phyloP scores from a whole-genome alignment of 805 yeast species.

The Hanseniaspora taiwanica region DNA sequence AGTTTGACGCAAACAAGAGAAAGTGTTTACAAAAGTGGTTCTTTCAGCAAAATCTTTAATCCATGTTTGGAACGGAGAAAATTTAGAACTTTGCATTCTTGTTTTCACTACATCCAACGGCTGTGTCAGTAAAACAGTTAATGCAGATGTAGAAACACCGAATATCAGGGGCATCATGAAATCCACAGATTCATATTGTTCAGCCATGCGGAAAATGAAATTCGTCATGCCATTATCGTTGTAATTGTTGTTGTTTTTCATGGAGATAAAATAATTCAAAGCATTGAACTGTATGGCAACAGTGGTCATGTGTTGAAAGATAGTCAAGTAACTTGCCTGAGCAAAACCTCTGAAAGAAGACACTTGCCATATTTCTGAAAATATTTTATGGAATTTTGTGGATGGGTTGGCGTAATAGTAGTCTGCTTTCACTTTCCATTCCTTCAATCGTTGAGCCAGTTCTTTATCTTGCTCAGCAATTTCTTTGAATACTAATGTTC shows the following conservation, averaged over 20 bases:
- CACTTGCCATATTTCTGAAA: slow-evolving; percentile 52
- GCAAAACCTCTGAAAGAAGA: slow-evolving; percentile 69
- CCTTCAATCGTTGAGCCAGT: not conserved
- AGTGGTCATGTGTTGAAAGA: slow-evolving; percentile 64
- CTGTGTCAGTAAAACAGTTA: slow-evolving; percentile 70
- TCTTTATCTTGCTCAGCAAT: not conserved
- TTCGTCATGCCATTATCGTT: not conserved
- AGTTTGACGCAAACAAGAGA: slow-evolving; percentile 39
- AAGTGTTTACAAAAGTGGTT: slow-evolving; percentile 38
- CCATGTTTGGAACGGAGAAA: slow-evolving; percentile 31
- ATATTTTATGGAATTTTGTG: slow-evolving; percentile 35
- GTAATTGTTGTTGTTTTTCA: slow-evolving; percentile 14
- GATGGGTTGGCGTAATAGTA: slow-evolving; percentile 42
- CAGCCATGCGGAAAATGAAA: not conserved
- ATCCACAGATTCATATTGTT: not conserved
- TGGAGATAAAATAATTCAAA: slow-evolving; percentile 30
- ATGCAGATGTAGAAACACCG: slow-evolving; percentile 54
- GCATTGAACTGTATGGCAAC: slow-evolving; percentile 77
- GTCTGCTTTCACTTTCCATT: not conserved
- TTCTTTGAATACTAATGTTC: slow-evolving; percentile 2
- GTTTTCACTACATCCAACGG: slow-evolving; percentile 84
- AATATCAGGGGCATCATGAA: slow-evolving; percentile 15
- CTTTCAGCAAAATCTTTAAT: not conserved
- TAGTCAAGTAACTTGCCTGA: slow-evolving; percentile 76
- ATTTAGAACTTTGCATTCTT: slow-evolving; percentile 60